Evolutionary conservation across 2,329 filamentous ascomycete genomes (phyloP).

Genomic region (Beauveria australis): DNA sequence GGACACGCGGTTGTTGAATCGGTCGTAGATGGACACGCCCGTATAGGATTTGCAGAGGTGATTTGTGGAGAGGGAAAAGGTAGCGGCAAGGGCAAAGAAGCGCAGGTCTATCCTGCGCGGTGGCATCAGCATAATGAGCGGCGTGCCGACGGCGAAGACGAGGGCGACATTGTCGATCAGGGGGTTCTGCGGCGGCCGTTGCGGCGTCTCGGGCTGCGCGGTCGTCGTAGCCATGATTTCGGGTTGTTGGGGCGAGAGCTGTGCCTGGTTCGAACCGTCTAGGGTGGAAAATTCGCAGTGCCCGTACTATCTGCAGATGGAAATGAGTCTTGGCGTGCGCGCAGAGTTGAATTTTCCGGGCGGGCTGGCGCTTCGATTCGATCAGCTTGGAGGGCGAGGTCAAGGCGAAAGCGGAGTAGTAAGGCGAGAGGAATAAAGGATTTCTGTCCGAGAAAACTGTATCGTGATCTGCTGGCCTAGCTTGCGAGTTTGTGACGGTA

Average conservation of each 20-base stretch:
- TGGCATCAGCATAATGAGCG: slow-evolving; percentile 41
- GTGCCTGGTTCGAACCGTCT: background rate
- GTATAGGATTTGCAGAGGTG: slow-evolving; percentile 50
- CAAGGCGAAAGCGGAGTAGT: background rate
- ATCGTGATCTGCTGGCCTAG: background rate
- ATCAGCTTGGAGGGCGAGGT: background rate
- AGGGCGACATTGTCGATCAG: slow-evolving; percentile 41
- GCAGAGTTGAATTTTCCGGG: background rate
- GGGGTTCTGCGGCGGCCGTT: slow-evolving; percentile 25
- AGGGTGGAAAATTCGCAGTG: background rate
- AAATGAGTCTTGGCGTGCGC: background rate
- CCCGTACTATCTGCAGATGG: background rate
- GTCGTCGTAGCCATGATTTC: slow-evolving; percentile 3
- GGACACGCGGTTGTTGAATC: slow-evolving; percentile 34
- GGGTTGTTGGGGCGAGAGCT: background rate
- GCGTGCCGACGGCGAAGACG: slow-evolving; percentile 37
- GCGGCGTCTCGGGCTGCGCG: background rate
- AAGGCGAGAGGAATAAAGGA: background rate
- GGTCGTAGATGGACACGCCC: slow-evolving; percentile 42
- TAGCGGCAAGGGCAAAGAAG: slow-evolving; percentile 39
- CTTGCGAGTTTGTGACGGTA: background rate
- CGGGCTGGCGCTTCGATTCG: background rate
- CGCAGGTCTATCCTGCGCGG: slow-evolving; percentile 44
- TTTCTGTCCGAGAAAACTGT: background rate
- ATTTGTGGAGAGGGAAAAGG: slow-evolving; percentile 45